These are phyloP conservation scores for Amesomyces nigricolor DNA, from an alignment of 2,329 filamentous ascomycete species.

Conservation along the genomic window DNA sequence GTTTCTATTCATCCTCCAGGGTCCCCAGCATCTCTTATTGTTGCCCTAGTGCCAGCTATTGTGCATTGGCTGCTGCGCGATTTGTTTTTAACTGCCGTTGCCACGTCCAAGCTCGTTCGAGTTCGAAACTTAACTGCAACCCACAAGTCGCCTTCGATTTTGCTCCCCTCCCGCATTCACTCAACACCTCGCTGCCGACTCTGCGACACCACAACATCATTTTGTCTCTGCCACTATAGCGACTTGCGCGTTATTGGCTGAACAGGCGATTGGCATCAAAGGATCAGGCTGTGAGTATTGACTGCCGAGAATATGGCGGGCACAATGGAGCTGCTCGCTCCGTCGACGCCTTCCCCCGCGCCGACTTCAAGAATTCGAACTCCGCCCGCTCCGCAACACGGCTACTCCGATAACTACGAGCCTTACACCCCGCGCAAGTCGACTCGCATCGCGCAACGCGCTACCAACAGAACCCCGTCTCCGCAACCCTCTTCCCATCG, in stretches of 20 bases:
- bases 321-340: constrained; percentile 36
- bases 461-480: constrained; percentile 50
- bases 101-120: background rate
- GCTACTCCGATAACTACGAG: constrained; percentile 63
- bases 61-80: constrained; percentile 15
- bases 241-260: background rate
- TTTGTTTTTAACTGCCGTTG: constrained; percentile 13
- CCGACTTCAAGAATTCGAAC: constrained; percentile 53
- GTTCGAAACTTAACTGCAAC: background rate
- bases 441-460: constrained; percentile 55
- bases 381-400: constrained; percentile 63
- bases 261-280: background rate
- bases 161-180: background rate
- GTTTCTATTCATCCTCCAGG: background rate
- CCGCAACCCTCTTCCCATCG: constrained; percentile 34
- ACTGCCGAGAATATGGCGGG: constrained; percentile 6
- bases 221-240: background rate
- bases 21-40: constrained; percentile 16
- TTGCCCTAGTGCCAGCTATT: constrained; percentile 11
- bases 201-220: background rate
- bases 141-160: background rate
- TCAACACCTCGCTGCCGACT: background rate
- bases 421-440: constrained; percentile 69
- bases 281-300: background rate
- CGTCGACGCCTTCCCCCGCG: constrained; percentile 50